Base-by-base conservation (phyloP, 352 stramenopile species). In the Phytophthora litchii region DNA sequence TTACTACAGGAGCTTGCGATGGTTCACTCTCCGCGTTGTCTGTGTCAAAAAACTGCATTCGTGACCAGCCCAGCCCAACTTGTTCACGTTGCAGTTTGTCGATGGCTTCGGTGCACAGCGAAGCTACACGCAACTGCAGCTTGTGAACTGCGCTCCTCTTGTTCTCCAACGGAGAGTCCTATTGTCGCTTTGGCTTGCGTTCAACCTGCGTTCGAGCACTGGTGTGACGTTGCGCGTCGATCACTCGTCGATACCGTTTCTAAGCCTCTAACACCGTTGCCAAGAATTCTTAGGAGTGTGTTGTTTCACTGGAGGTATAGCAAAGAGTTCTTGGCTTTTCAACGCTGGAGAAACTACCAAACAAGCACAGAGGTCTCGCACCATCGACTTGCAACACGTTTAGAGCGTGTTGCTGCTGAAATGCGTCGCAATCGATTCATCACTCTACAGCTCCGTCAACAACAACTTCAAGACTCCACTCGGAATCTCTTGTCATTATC, bases 271-370 rank as follows among this genome's bases (percentile, higher is more conserved):
- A 43, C 57, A 12, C 50, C 36, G 41, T 53, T 52, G 51, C 46
- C 52, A 48, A 54, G 41, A 41, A 16, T 50, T 52, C 34, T 58
- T 11, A 72, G 40, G 11, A 65, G 41, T 11, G 46, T 74, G n/a
- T 14, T 83, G 25, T 64, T 64, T 16, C 64, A 80, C 32, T 83
- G 74, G 74, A 53, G 50, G 3, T 58, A 74, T 13, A 60, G 63
- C 0, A 57, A 60, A 13, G 60, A 49, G 20, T 70, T 78, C n/a
- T 9, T 51, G 10, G 74, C 71, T 9, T 77, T 83, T 20, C 61
- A 74, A 25, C 54, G 47, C 20, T 81, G 71, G 72, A 80, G 79
- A 32, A 64, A 63, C 34, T 21, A 51, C 25, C 10, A 6, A 5
- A 64, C 27, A 9, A 75, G 50, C n/a, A 19, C 43, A 7, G 43